phyloP scores from a whole-genome alignment of 176 grass and related monocot genomes.

The Otatea glauca region DNA sequence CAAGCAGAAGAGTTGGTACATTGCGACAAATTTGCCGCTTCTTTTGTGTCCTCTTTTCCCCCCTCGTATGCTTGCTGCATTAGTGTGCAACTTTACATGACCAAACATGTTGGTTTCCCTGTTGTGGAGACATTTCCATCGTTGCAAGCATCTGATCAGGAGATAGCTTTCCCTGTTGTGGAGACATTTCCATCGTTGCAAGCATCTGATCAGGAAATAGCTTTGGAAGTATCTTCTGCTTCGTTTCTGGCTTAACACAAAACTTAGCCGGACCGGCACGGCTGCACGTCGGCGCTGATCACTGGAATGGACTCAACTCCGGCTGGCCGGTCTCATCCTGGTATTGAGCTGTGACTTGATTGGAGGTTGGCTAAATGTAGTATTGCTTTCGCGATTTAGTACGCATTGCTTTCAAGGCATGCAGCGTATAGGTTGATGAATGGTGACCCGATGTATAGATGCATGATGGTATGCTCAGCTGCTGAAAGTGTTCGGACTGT shows the following conservation, averaged over 20 bases:
- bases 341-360: not conserved
- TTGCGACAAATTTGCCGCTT: constrained; percentile 6
- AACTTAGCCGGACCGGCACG: not conserved
- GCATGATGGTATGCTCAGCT: not conserved
- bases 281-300: not conserved
- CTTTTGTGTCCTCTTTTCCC: not conserved
- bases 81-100: not conserved
- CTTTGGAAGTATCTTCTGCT: not conserved
- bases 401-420: constrained; percentile 14
- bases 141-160: not conserved
- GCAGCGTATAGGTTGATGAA: constrained; percentile 3
- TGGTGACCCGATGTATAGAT: not conserved
- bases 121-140: not conserved
- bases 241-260: not conserved
- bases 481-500: not conserved
- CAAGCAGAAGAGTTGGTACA: not conserved
- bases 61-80: not conserved
- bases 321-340: not conserved
- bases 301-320: not conserved
- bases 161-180: not conserved
- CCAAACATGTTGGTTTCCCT: not conserved
- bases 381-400: constrained; percentile 32
- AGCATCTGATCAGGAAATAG: not conserved
- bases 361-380: not conserved
- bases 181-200: not conserved